Evolutionary conservation across 164 flowering plant species (phyloP), one percentile per base, ranked within the genome.

Genomic region (Nymphaea colorata): DNA sequence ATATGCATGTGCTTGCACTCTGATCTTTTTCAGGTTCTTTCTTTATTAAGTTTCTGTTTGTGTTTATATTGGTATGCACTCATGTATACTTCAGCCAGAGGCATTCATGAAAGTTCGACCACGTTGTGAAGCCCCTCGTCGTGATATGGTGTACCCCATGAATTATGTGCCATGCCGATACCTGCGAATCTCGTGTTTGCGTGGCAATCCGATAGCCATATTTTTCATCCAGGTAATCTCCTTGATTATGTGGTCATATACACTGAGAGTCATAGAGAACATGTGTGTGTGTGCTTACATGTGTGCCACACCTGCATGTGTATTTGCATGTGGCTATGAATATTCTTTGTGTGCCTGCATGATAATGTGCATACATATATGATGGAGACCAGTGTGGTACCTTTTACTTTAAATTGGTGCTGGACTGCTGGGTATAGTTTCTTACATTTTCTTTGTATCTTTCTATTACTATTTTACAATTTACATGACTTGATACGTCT

Each of bases 91-190:
- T 65, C 84, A 92, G 98, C 98, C 98, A 17, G 98, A 93, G 80
- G 82, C 95, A 68, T 93, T 93, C 77, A 85, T 81, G 42, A 93
- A 88, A 75, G 88, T 86, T 70, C 95, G 95, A 16, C 86, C 96
- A 45, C 86, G 98, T 6, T 93, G 96, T 78, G 98, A 93, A 82
- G 96, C 98, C 6, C 98, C 98, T 76, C 86, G 96, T 18, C 93
- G 98, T 61, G 98, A 93, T 75, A 85, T 90, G 95, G 72, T 83
- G 70, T 93, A 93, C 66, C 93, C 92, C 64, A 82, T 84, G 87
- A 87, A 82, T 73, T 93, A 93, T 78, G 84, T 93, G 44, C 95
- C 98, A 47, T 90, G 98, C 75, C 91, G 93, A 66, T 93, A 84
- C 76, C 95, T 93, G 15, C 78, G 95, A 64, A 83, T 93, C 78